Conservation (phyloP, 306 rosid genomes). For the Alnus glutinosa region DNA sequence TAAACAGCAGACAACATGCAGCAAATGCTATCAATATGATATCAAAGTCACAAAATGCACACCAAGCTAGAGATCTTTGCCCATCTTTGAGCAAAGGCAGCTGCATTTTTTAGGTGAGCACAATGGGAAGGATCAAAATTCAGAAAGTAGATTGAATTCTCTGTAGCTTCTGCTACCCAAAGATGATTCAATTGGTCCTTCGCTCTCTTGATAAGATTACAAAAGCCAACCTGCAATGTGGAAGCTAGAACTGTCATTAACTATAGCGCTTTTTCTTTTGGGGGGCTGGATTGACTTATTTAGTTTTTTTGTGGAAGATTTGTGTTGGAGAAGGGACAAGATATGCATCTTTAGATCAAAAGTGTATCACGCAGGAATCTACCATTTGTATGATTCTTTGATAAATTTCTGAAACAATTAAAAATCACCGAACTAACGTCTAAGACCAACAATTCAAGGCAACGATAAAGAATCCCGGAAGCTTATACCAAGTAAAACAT, state of each 20-base stretch:
- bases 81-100: slow-evolving; percentile 64
- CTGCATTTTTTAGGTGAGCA: slow-evolving; percentile 70
- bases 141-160: slow-evolving; percentile 64
- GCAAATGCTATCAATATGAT: slow-evolving; percentile 11
- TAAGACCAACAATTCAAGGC: no score
- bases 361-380: neutral
- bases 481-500: neutral
- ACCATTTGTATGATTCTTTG: no score
- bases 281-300: neutral
- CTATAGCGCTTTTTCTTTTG: no score
- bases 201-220: slow-evolving; percentile 69
- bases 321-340: neutral
- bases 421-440: no score
- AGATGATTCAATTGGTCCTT: slow-evolving; percentile 63
- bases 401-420: no score
- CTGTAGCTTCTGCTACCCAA: slow-evolving; percentile 86
- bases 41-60: slow-evolving; percentile 27
- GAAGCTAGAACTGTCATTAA: slow-evolving; percentile 17
- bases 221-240: slow-evolving; percentile 72
- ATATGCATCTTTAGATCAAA: neutral
- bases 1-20: slow-evolving; percentile 18
- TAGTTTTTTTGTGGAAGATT: neutral
- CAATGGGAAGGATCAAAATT: slow-evolving; percentile 53
- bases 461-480: no score
- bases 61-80: slow-evolving; percentile 55